Evolutionary conservation across 148 eudicot genomes (phyloP).

Genomic region (Nepenthes mirabilis): DNA sequence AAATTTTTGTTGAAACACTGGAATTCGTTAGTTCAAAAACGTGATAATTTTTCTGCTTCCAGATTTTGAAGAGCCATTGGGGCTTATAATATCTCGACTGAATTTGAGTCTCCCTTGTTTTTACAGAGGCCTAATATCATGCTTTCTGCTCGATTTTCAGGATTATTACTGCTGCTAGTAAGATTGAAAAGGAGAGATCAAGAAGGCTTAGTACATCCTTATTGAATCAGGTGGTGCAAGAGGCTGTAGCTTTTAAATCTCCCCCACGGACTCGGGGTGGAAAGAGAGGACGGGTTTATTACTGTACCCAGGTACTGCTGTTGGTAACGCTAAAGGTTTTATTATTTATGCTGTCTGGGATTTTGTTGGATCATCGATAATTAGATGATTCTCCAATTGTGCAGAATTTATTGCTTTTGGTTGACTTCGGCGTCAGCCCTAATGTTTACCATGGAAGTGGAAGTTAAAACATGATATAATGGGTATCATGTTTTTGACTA

Average conservation of each 20-base stretch:
- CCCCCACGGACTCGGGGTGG: constrained; percentile 96
- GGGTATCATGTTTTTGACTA: too few relatives aligned
- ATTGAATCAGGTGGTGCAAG: constrained; percentile 77
- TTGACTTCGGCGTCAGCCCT: too few relatives aligned
- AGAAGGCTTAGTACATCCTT: constrained; percentile 75
- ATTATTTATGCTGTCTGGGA: background rate
- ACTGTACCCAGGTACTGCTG: constrained; percentile 81
- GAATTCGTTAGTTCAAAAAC: too few relatives aligned
- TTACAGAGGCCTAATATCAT: background rate
- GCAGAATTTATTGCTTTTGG: too few relatives aligned
- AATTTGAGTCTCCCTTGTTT: background rate
- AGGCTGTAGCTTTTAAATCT: constrained; percentile 89
- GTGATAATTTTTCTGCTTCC: too few relatives aligned
- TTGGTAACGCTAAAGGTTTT: background rate
- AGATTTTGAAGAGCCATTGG: too few relatives aligned
- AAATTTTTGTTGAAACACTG: too few relatives aligned
- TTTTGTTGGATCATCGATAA: background rate
- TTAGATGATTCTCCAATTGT: background rate
- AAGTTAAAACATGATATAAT: too few relatives aligned
- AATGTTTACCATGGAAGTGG: too few relatives aligned
- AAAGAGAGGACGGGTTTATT: constrained; percentile 88
- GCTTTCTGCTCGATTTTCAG: constrained; percentile 21
- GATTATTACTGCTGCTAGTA: constrained; percentile 71
- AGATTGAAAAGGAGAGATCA: constrained; percentile 85
- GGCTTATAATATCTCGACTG: too few relatives aligned